Conservation (phyloP, 169 alveolate species). For the Plasmodium knowlesi region DNA sequence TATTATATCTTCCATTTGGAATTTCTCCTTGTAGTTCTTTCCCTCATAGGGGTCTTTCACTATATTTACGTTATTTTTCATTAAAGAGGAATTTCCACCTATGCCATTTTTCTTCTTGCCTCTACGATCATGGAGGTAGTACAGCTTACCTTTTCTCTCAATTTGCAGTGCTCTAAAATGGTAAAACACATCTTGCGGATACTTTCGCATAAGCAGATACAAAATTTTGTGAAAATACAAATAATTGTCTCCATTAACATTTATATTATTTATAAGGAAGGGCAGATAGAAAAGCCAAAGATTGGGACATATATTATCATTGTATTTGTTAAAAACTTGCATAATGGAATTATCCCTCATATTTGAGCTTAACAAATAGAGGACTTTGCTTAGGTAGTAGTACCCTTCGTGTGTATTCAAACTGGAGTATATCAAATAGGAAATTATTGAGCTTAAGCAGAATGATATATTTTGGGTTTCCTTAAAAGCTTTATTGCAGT, state of each 20-base stretch:
- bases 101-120: conserved; percentile 23
- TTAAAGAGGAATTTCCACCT: background rate
- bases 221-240: conserved; percentile 71
- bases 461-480: conserved; percentile 30
- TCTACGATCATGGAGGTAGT: conserved; percentile 9
- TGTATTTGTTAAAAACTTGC: conserved; percentile 58
- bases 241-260: conserved; percentile 17
- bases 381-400: conserved; percentile 61
- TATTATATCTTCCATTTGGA: background rate
- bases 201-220: conserved; percentile 36
- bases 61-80: background rate
- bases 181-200: conserved; percentile 70
- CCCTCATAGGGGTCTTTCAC: background rate
- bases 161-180: conserved; percentile 35
- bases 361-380: conserved; percentile 41
- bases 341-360: conserved; percentile 27
- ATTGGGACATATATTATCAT: conserved; percentile 42
- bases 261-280: conserved; percentile 46
- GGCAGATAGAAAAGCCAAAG: conserved; percentile 71
- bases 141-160: conserved; percentile 22
- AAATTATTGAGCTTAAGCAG: conserved; percentile 54
- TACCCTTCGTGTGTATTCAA: conserved; percentile 29
- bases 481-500: conserved; percentile 50
- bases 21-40: background rate
- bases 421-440: conserved; percentile 64